Percentiles rank a stretch among this genome's conserved stretches.
Conservation (phyloP, 441 rosid species). For the Euphorbia schlechtendalii region DNA sequence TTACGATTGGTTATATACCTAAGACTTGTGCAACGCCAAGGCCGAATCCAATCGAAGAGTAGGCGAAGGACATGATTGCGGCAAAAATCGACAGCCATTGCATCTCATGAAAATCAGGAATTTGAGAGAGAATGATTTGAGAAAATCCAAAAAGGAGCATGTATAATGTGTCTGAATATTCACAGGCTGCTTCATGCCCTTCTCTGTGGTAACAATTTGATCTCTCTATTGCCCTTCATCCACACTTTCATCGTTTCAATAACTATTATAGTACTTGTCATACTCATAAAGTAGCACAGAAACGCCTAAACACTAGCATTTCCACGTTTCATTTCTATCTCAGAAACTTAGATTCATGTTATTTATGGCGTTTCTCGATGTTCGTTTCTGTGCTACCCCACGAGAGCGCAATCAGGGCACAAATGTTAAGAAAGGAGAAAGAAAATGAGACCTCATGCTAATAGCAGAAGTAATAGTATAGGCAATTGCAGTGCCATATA, state of each 20-base stretch:
- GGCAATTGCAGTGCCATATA: conserved; percentile 36
- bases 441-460: conserved; percentile 34
- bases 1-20: too few species aligned
- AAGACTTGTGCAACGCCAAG: conserved; percentile 46
- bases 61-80: conserved; percentile 57
- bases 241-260: too few species aligned
- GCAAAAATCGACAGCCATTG: conserved; percentile 51
- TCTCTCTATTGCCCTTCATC: conserved; percentile 49
- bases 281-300: too few species aligned
- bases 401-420: too few species aligned
- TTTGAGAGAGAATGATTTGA: conserved; percentile 48
- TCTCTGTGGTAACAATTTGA: conserved; percentile 53
- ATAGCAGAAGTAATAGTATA: conserved; percentile 44
- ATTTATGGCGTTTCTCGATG: too few species aligned
- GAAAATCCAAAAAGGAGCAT: conserved; percentile 46
- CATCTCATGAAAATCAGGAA: conserved; percentile 54
- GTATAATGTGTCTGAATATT: conserved; percentile 26
- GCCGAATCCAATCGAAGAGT: conserved; percentile 53
- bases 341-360: too few species aligned
- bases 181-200: conserved; percentile 50
- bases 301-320: too few species aligned
- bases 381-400: too few species aligned
- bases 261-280: too few species aligned
- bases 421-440: neutral
- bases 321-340: too few species aligned